These are phyloP conservation scores for Vitis hybrid DNA, from an alignment of 177 flowering plant species.

Conservation along the genomic window DNA sequence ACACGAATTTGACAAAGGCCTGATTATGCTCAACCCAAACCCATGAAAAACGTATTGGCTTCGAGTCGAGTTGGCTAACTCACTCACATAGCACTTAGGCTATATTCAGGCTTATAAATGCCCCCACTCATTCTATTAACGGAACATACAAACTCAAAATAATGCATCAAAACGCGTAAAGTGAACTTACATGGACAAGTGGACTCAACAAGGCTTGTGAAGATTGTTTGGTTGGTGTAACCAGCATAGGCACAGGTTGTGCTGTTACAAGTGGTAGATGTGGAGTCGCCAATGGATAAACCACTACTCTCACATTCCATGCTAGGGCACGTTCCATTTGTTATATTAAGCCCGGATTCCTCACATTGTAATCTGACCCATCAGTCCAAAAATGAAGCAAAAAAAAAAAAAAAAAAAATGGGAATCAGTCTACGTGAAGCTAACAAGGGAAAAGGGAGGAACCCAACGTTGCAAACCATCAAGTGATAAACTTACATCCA, in stretches of 20 bases:
- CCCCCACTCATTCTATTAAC: no score
- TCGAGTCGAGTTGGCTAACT: no score
- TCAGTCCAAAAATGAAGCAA: neutral
- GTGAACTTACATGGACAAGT: constrained; percentile 49
- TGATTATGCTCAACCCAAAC: no score
- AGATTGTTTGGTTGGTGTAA: constrained; percentile 34
- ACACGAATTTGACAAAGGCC: no score
- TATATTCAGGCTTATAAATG: no score
- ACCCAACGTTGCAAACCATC: no score
- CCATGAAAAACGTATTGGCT: no score
- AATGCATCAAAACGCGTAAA: neutral
- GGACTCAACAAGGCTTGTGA: constrained; percentile 29
- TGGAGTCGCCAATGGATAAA: constrained; percentile 43
- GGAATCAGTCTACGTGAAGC: neutral
- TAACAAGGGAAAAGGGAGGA: no score
- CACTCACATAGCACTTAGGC: no score
- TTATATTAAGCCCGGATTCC: constrained; percentile 27
- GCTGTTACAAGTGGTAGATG: constrained; percentile 30
- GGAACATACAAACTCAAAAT: no score
- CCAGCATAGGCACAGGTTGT: constrained; percentile 70
- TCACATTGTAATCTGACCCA: constrained; percentile 59
- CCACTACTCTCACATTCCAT: constrained; percentile 35
- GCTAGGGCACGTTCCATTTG: constrained; percentile 44
- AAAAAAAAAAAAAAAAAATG: neutral
- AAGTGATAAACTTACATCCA: constrained; percentile 49